These are phyloP conservation scores for Amylocystis lapponica DNA, from an alignment of 768 basidiomycete genomes.

Conservation along the genomic window DNA sequence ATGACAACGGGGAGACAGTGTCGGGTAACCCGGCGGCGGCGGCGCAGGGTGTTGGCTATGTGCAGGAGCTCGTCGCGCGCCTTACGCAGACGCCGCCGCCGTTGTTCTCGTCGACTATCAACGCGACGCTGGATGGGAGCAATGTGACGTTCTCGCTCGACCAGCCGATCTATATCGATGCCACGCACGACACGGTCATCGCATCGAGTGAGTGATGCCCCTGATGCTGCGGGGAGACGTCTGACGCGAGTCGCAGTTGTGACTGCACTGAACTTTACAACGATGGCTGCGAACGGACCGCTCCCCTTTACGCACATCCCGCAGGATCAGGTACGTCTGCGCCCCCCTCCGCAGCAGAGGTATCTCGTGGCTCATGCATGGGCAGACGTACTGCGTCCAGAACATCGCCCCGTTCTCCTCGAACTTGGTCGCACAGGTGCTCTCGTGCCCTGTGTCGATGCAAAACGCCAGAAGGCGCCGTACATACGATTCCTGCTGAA, in stretches of 20 bases:
- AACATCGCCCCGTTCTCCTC: slow-evolving; percentile 42
- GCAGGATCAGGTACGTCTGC: slow-evolving; percentile 20
- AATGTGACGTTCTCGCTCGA: slow-evolving; percentile 30
- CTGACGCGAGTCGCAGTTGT: slow-evolving; percentile 21
- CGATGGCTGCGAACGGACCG: slow-evolving; percentile 34
- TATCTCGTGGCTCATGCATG: not conserved
- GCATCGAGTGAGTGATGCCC: slow-evolving; percentile 24
- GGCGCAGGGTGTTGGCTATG: slow-evolving; percentile 34
- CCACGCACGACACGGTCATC: slow-evolving; percentile 42
- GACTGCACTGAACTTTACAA: slow-evolving; percentile 41
- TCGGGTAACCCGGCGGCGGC: slow-evolving; percentile 39
- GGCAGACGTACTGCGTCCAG: slow-evolving; percentile 33
- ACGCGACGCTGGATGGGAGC: slow-evolving; percentile 39
- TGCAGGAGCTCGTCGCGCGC: slow-evolving; percentile 39
- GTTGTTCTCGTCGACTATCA: slow-evolving; percentile 38
- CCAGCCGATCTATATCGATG: slow-evolving; percentile 40
- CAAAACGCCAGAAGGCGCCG: slow-evolving; percentile 13
- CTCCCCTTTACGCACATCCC: slow-evolving; percentile 33
- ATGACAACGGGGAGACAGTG: too few species aligned
- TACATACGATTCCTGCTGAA: slow-evolving; percentile 42
- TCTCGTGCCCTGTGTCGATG: slow-evolving; percentile 30
- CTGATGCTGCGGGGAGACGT: not conserved
- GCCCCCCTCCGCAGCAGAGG: not conserved
- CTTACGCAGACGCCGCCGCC: slow-evolving; percentile 32
- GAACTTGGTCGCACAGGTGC: slow-evolving; percentile 41